phyloP scores from a whole-genome alignment of 176 grass and related monocot genomes.

The Carex pumila region DNA sequence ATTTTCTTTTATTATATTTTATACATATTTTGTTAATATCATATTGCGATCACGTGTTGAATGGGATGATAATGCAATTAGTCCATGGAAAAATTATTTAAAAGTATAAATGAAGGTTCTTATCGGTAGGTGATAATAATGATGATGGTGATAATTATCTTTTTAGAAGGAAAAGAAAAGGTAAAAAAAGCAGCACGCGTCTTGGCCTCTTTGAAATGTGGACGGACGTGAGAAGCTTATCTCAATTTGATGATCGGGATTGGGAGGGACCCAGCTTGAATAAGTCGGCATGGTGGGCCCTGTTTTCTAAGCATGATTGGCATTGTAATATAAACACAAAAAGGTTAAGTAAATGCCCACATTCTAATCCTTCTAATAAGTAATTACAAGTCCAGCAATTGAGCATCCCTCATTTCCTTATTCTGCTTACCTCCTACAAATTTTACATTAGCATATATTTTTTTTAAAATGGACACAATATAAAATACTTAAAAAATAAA shows the following conservation, averaged over 20 bases:
- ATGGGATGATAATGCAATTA: neutral
- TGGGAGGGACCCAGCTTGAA: neutral
- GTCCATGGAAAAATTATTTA: neutral
- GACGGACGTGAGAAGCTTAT: conserved; percentile 1
- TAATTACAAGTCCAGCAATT: no score
- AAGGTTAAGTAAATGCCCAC: no score
- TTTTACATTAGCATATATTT: no score
- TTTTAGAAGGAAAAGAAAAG: neutral
- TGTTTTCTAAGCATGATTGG: neutral
- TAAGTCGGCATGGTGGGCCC: conserved; percentile 8
- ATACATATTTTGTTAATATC: neutral
- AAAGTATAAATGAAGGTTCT: neutral
- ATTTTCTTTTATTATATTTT: neutral
- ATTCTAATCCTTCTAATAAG: no score
- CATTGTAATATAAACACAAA: neutral
- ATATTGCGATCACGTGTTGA: neutral
- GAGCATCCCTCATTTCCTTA: no score
- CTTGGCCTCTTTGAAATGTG: neutral
- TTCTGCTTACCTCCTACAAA: no score
- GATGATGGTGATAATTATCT: conserved; percentile 11
- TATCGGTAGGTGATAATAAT: conserved; percentile 16
- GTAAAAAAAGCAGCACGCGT: neutral
- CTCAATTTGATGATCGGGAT: neutral
- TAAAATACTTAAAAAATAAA: no score
- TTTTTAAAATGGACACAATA: no score